phyloP scores from a whole-genome alignment of 768 basidiomycete genomes.

The Auriscalpium orientale region DNA sequence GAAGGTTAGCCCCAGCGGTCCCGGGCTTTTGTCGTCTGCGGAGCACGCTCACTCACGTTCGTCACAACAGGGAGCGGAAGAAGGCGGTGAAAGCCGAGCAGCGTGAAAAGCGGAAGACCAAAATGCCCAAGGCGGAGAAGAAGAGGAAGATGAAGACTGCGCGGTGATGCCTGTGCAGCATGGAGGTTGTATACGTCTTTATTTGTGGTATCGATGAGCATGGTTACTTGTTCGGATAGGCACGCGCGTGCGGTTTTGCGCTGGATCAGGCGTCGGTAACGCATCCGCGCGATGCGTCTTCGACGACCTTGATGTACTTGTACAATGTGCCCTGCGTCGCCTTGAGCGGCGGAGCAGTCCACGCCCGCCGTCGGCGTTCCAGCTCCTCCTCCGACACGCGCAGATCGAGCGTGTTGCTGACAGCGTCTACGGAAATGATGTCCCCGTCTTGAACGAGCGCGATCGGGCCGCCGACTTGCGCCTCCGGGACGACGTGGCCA shows the following conservation, averaged over 20 bases:
- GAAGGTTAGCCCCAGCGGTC: constrained; percentile 44
- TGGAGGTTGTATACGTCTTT: neutral
- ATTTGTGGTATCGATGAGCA: neutral
- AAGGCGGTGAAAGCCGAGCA: constrained; percentile 82
- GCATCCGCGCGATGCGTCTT: constrained; percentile 89
- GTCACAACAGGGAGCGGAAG: constrained; percentile 72
- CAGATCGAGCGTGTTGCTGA: constrained; percentile 76
- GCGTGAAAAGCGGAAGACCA: constrained; percentile 80
- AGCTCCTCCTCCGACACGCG: constrained; percentile 76
- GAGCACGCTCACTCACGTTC: constrained; percentile 7
- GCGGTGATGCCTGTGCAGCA: constrained; percentile 8
- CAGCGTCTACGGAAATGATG: constrained; percentile 79
- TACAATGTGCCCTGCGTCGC: constrained; percentile 73
- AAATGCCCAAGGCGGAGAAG: constrained; percentile 96
- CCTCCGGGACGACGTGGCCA: constrained; percentile 95
- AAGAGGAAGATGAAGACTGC: constrained; percentile 67
- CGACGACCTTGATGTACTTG: constrained; percentile 85
- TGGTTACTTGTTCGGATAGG: neutral
- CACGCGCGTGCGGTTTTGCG: neutral
- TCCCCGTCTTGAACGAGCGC: constrained; percentile 87
- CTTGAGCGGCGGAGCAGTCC: constrained; percentile 85
- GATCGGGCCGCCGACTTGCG: constrained; percentile 90
- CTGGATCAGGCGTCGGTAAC: constrained; percentile 68
- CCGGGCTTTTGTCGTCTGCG: neutral
- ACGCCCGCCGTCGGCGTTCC: constrained; percentile 56